Base-by-base conservation (phyloP, 1,139 yeast species). In the Pneumocystis wakefieldiae region DNA sequence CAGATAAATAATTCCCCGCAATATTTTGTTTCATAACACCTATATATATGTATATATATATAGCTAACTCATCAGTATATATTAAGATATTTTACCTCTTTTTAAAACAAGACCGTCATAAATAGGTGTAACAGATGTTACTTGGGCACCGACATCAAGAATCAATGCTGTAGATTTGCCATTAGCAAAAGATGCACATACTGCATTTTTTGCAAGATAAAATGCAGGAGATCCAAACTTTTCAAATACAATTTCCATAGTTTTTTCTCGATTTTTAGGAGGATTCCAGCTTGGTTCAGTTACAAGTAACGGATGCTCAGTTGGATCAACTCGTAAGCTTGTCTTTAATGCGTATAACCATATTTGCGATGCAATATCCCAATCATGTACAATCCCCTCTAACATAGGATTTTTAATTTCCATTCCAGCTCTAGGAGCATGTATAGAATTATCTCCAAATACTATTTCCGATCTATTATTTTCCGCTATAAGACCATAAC, bases 141-240 rank as follows among this genome's bases (percentile, higher is more conserved):
- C 77, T 69, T 87, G 91, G 70, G 90, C 95, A 1, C 99, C 98
- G 59, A 91, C 76, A 73, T 94, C 97, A 57, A 94, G 95, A 41
- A 94, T 94, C 63, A 92, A 77, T 71, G 97, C 95, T 69, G 87
- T 89, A 59, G 96, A 92, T 72, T 96, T 82, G 3, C 97, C 97
- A 69, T 88, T 87, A 29, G 96, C 95, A 75, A 92, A 92, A 6
- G 96, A 85, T 0, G 89, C 84, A 75, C 96, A 88, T 0, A 95
- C 88, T 19, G 97, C 95, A 2, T 85, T 80, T 66, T 91, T 87
- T 38, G 91, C 92, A 57, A 89, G 75, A 73, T 87, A 94, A 66
- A 90, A 83, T 0, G 96, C 98, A 35, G 96, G 94, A 68, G 86
- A 87, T 41, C 83, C 80, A 71, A 86, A 81, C 35, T 79, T 76